Conservation (phyloP, 768 basidiomycete species). For the Stropharia rugosoannulata region DNA sequence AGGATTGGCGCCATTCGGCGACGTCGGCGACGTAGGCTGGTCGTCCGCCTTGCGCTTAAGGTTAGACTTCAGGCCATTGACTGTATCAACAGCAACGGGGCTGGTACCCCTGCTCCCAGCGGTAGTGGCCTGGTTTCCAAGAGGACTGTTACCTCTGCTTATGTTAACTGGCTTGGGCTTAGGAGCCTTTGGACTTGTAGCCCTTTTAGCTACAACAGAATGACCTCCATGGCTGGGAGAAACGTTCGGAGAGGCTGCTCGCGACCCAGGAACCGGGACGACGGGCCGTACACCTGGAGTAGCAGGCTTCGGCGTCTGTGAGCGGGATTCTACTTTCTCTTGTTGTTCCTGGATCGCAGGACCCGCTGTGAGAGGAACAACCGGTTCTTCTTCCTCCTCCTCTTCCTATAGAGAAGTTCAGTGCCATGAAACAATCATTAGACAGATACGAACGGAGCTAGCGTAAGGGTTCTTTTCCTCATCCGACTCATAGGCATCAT, state of each 20-base stretch:
- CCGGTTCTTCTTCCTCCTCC: constrained; percentile 69
- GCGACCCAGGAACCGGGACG: constrained; percentile 40
- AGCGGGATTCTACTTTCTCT: constrained; percentile 46
- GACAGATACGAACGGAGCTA: constrained; percentile 54
- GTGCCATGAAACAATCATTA: constrained; percentile 1
- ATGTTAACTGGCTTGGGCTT: constrained; percentile 47
- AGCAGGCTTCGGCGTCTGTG: constrained; percentile 41
- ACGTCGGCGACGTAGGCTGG: constrained; percentile 28
- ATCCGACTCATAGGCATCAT: constrained; percentile 78
- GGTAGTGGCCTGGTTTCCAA: constrained; percentile 54
- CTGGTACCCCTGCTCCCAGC: constrained; percentile 43
- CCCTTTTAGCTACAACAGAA: constrained; percentile 78
- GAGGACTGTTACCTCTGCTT: constrained; percentile 61
- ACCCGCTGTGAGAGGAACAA: constrained; percentile 27
- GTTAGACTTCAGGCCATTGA: constrained; percentile 23
- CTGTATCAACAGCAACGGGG: constrained; percentile 30
- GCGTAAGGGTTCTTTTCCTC: constrained; percentile 85
- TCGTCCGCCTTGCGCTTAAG: constrained; percentile 51
- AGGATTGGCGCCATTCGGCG: constrained; percentile 20
- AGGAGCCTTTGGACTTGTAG: constrained; percentile 75
- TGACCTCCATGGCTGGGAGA: constrained; percentile 67
- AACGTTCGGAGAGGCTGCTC: constrained; percentile 58
- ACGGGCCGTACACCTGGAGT: constrained; percentile 25
- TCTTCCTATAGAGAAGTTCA: constrained; percentile 45
- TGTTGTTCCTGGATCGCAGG: constrained; percentile 49